phyloP scores from a whole-genome alignment of 495 filamentous ascomycete species.

The Penicillium goetzii region DNA sequence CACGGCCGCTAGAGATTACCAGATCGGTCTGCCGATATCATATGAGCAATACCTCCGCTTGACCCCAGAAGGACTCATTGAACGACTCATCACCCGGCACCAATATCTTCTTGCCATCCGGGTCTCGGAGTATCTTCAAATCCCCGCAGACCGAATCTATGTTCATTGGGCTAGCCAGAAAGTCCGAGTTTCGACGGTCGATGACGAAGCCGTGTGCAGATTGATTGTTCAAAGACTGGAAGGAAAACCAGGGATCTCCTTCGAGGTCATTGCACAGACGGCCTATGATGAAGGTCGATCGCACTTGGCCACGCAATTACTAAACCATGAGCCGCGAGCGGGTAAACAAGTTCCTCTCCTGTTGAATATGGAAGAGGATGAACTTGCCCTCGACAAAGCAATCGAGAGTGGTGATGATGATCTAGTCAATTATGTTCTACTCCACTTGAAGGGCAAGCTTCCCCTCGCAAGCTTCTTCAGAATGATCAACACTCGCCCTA shows the following conservation, averaged over 20 bases:
- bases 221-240: slow-evolving; percentile 84
- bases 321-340: slow-evolving; percentile 91
- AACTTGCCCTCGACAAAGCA: slow-evolving; percentile 93
- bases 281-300: slow-evolving; percentile 93
- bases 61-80: slow-evolving; percentile 82
- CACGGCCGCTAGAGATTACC: slow-evolving; percentile 87
- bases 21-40: slow-evolving; percentile 87
- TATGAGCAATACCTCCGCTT: slow-evolving; percentile 90
- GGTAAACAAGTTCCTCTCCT: slow-evolving; percentile 96
- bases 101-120: slow-evolving; percentile 91
- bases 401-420: slow-evolving; percentile 96
- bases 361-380: slow-evolving; percentile 93
- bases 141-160: slow-evolving; percentile 88
- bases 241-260: slow-evolving; percentile 89
- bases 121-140: slow-evolving; percentile 83
- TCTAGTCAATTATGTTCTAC: slow-evolving; percentile 83
- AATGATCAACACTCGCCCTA: slow-evolving; percentile 82
- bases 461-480: slow-evolving; percentile 92
- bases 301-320: slow-evolving; percentile 81
- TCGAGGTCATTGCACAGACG: slow-evolving; percentile 90
- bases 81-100: slow-evolving; percentile 81
- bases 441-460: slow-evolving; percentile 87
- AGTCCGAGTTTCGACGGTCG: slow-evolving; percentile 79
- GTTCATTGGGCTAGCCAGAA: slow-evolving; percentile 97
- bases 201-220: slow-evolving; percentile 86